Percentiles rank a stretch among this genome's conserved stretches.
Evolutionary conservation across 495 filamentous ascomycete species (phyloP).

Genomic region (Aspergillus asperescens): DNA sequence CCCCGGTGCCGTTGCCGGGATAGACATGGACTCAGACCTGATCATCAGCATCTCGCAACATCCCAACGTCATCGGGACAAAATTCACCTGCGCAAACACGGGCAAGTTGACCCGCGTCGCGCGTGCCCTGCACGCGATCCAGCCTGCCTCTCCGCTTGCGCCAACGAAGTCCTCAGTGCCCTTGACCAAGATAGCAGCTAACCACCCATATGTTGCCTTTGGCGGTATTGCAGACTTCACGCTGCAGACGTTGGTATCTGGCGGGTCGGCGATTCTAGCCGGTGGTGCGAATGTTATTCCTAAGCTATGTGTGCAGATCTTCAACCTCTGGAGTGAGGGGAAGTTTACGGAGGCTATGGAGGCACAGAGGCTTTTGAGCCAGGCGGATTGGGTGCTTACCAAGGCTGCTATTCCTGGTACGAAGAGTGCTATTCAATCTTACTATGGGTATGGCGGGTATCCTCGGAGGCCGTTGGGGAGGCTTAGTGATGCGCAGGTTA

Average conservation of each 20-base stretch:
- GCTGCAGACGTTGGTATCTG: conserved; percentile 71
- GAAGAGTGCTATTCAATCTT: conserved; percentile 75
- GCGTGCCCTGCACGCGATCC: conserved; percentile 67
- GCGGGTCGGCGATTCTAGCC: conserved; percentile 79
- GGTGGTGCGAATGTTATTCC: conserved; percentile 85
- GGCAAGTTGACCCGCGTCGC: conserved; percentile 85
- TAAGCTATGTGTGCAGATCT: conserved; percentile 75
- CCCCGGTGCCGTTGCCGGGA: conserved; percentile 82
- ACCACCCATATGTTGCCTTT: conserved; percentile 73
- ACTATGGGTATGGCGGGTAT: conserved; percentile 79
- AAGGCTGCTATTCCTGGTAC: conserved; percentile 83
- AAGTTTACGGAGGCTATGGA: conserved; percentile 67
- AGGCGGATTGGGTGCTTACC: conserved; percentile 80
- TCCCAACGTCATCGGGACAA: conserved; percentile 80
- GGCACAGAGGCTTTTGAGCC: conserved; percentile 65
- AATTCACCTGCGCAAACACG: conserved; percentile 88
- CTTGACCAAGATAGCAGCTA: conserved; percentile 35
- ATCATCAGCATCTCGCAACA: conserved; percentile 76
- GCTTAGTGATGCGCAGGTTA: conserved; percentile 48
- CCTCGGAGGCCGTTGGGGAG: conserved; percentile 68
- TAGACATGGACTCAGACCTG: conserved; percentile 88
- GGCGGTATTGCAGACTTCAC: conserved; percentile 87
- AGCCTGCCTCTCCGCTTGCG: conserved; percentile 43
- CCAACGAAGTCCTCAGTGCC: conserved; percentile 23
- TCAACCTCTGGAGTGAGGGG: conserved; percentile 68